phyloP scores from a whole-genome alignment of 129 eudicot genomes.

The Centrapalus pauciflorus region DNA sequence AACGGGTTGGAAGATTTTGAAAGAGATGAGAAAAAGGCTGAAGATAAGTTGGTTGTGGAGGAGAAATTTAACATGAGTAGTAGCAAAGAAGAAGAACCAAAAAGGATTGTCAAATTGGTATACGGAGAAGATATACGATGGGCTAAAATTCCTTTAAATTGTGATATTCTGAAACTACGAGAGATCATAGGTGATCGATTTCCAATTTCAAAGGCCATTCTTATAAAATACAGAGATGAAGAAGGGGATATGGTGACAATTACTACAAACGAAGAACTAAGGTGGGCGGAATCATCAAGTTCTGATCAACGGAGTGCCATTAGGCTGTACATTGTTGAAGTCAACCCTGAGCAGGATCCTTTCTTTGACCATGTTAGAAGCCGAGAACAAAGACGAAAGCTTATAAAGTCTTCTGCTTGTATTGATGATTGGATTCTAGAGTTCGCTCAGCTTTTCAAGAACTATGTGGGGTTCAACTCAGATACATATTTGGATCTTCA shows the following conservation, averaged over 20 bases:
- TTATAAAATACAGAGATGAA: constrained; percentile 78
- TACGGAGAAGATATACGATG: constrained; percentile 93
- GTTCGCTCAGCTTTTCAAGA: constrained; percentile 82
- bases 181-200: constrained; percentile 71
- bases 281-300: constrained; percentile 76
- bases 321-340: constrained; percentile 67
- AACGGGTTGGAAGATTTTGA: constrained; percentile 22
- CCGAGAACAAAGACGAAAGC: constrained; percentile 19
- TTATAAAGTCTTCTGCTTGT: constrained; percentile 30
- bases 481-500: constrained; percentile 84
- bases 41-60: constrained; percentile 82
- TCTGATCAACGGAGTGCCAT: constrained; percentile 41
- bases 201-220: constrained; percentile 61
- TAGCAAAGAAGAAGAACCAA: constrained; percentile 37
- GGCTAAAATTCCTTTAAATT: constrained; percentile 65
- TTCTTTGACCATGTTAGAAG: constrained; percentile 46
- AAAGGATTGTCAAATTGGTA: constrained; percentile 65
- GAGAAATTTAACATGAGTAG: constrained; percentile 36
- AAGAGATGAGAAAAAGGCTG: constrained; percentile 48
- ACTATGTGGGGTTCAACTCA: constrained; percentile 68
- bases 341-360: constrained; percentile 87
- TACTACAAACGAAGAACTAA: constrained; percentile 73
- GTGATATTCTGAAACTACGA: constrained; percentile 58
- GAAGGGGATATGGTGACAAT: constrained; percentile 94
- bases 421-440: constrained; percentile 88